Evolutionary conservation across 805 yeast genomes (phyloP).

Genomic region (Myxozyma nipponensis): DNA sequence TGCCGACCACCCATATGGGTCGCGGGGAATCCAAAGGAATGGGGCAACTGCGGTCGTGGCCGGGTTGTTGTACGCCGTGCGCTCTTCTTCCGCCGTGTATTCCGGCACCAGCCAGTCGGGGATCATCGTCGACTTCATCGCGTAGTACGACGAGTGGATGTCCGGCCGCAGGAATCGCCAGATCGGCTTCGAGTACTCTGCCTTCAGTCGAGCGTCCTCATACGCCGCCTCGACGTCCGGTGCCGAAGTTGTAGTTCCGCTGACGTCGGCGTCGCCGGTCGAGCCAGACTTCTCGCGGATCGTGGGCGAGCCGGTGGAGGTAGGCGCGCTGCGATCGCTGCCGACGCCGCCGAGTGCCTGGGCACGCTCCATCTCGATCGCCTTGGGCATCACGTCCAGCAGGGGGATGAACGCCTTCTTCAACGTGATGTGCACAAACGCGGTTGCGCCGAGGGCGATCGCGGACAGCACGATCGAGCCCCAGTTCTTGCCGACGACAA

Average conservation of each 20-base stretch:
- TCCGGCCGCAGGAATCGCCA: slow-evolving; percentile 29
- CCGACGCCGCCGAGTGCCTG: slow-evolving; percentile 15
- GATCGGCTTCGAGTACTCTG: slow-evolving; percentile 11
- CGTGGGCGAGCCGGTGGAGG: slow-evolving; percentile 21
- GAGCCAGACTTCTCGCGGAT: slow-evolving; percentile 15
- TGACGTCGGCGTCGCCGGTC: slow-evolving; percentile 3
- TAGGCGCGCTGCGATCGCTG: slow-evolving; percentile 9
- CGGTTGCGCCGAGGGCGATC: slow-evolving; percentile 60
- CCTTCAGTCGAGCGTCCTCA: slow-evolving; percentile 6
- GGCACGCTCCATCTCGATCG: slow-evolving; percentile 31
- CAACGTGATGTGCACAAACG: slow-evolving; percentile 63
- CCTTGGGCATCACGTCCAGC: slow-evolving; percentile 40
- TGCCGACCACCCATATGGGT: slow-evolving; percentile 76
- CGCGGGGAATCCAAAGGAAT: slow-evolving; percentile 87
- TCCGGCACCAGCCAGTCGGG: slow-evolving; percentile 34
- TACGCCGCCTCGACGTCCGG: slow-evolving; percentile 9
- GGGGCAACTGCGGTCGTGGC: slow-evolving; percentile 67
- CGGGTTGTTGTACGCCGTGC: slow-evolving; percentile 74
- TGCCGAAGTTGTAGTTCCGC: neutral
- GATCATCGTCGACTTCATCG: slow-evolving; percentile 19
- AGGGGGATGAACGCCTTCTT: slow-evolving; percentile 63
- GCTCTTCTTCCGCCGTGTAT: slow-evolving; percentile 42
- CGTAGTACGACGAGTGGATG: slow-evolving; percentile 21
- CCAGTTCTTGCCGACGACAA: slow-evolving; percentile 90
- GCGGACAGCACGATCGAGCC: slow-evolving; percentile 82